Base-by-base conservation (phyloP, 352 stramenopile genomes). In the Globisporangium camurandrum region DNA sequence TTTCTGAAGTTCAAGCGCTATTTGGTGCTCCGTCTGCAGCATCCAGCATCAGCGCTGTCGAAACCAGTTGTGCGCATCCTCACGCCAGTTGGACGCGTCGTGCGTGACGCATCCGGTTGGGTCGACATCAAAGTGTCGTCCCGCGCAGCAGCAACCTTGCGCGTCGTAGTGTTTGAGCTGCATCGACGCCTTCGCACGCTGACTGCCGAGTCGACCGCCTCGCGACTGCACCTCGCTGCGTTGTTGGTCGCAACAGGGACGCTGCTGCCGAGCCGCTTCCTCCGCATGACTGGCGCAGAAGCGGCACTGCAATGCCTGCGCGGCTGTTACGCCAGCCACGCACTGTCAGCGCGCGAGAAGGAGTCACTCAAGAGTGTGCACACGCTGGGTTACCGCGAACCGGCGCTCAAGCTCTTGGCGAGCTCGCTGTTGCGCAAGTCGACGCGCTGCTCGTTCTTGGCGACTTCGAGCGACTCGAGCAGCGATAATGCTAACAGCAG, bases 241-340 rank as follows among this genome's bases (percentile, higher is more conserved):
- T 55, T 84, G 30, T 77, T 66, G 44, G 46, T 50, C 20, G 54
- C 56, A 12, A 62, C 66, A 0, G 62, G 62, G 1, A 57, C 44
- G 3, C 57, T 46, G 33, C 38, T 79, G 10, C 63, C 69, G 14
- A 68, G 56, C 17, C 59, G 44, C 12, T 43, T 61, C 2, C 30
- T 79, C 11, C 43, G 54, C 9, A 80, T 86, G 75, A 81, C 71
- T 9, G 67, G 65, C 16, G 42, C 59, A 0, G 75, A 86, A 34
- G 64, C 66, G 9, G 66, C 70, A 5, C 19, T 84, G 11, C 54
- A 73, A 44, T 39, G 71, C 24, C 42, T 85, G 17, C 62, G 60
- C 54, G 56, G 62, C 3, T 85, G 70, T 43, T 56, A 52, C 16
- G 66, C 61, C 0, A 67, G 56, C 41, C 55, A 64, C 9, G 66